Evolutionary conservation across 75 land plant genomes (phyloP).

Genomic region (Cryptomeria japonica): DNA sequence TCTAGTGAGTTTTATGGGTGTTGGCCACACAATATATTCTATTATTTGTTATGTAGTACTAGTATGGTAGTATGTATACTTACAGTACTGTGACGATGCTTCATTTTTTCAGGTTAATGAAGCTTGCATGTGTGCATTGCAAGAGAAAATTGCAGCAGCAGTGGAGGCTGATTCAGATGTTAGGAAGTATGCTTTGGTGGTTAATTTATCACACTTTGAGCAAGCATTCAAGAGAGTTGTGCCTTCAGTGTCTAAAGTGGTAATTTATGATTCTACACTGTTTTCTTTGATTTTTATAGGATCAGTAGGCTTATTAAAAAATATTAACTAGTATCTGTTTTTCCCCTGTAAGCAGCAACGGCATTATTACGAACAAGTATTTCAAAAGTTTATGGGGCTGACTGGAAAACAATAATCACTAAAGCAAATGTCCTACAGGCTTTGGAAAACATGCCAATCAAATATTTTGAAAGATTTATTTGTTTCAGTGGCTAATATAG

Average conservation of each 20-base stretch:
- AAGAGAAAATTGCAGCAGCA: constrained; percentile 35
- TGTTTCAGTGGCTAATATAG: not conserved
- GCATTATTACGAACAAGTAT: constrained; percentile 5
- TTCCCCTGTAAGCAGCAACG: constrained; percentile 7
- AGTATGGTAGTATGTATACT: not conserved
- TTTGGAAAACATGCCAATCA: not conserved
- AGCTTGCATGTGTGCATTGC: constrained; percentile 71
- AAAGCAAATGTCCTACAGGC: not conserved
- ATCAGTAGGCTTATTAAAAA: not conserved
- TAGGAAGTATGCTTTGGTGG: constrained; percentile 7
- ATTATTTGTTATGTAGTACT: not conserved
- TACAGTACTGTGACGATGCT: not conserved
- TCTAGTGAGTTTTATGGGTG: constrained; percentile 49
- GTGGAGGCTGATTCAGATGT: constrained; percentile 8
- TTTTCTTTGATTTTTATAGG: no score
- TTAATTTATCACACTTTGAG: constrained; percentile 47
- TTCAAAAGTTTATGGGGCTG: not conserved
- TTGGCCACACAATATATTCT: not conserved
- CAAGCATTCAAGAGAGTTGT: constrained; percentile 32
- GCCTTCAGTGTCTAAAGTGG: constrained; percentile 57
- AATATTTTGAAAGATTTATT: not conserved
- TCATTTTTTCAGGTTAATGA: constrained; percentile 53
- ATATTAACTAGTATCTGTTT: not conserved
- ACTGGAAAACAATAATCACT: not conserved
- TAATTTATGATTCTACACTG: constrained; percentile 11